These are phyloP conservation scores for Cryptomeria japonica DNA, from an alignment of 75 land plant genomes.

Conservation along the genomic window DNA sequence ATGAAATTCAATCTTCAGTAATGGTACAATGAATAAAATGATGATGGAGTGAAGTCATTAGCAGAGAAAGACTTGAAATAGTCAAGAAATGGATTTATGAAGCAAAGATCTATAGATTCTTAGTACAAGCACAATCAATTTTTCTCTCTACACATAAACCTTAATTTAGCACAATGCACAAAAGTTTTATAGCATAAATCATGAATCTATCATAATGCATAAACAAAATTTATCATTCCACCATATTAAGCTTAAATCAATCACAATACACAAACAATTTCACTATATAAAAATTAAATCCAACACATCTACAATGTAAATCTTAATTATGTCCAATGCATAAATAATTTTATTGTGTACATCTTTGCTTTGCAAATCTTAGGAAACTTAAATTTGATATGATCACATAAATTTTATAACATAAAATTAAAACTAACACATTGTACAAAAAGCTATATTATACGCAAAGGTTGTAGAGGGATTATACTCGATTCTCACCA, in stretches of 20 bases:
- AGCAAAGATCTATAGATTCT: no score
- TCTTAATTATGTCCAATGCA: background rate
- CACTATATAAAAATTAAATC: no score
- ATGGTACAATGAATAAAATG: no score
- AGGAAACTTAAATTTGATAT: background rate
- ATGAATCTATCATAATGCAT: background rate
- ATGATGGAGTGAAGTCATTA: no score
- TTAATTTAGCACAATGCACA: background rate
- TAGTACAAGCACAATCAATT: background rate
- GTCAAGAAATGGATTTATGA: no score
- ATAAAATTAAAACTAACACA: background rate
- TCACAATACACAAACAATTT: background rate
- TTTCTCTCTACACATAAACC: background rate
- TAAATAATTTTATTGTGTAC: no score
- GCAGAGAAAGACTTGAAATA: no score
- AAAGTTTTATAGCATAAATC: background rate
- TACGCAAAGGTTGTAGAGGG: no score
- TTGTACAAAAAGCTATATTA: conserved; percentile 33
- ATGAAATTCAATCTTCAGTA: no score
- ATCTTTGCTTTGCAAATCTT: background rate
- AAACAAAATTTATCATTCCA: background rate
- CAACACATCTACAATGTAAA: background rate
- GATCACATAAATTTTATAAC: background rate
- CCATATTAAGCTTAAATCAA: background rate
- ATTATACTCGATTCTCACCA: conserved; percentile 84